Percentiles rank a stretch among this genome's conserved stretches.
Conservation (phyloP, 2,329 filamentous ascomycete species). For the Byssoonygena ceratinophila region DNA sequence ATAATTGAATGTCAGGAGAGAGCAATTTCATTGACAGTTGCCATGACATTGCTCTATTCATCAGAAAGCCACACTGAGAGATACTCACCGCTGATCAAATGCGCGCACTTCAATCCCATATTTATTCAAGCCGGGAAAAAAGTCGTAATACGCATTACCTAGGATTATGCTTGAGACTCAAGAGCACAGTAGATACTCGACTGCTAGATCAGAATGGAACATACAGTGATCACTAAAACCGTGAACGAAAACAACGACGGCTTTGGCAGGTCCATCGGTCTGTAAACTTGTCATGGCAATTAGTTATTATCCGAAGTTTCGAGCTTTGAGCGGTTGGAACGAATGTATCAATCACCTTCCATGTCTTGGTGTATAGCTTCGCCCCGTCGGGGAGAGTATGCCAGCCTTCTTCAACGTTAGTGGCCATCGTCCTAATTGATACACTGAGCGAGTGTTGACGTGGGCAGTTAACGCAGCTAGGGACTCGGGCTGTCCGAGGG, state of each 20-base stretch:
- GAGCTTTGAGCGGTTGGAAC: background rate
- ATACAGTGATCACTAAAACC: constrained; percentile 74
- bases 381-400: constrained; percentile 44
- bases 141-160: constrained; percentile 61
- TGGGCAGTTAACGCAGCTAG: no score
- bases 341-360: constrained; percentile 40
- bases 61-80: background rate
- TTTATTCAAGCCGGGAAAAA: constrained; percentile 60
- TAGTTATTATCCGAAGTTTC: background rate
- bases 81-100: constrained; percentile 60
- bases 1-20: background rate
- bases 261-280: constrained; percentile 50
- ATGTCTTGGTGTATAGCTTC: constrained; percentile 52
- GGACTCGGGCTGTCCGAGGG: no score
- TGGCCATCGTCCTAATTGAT: no score
- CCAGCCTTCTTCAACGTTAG: constrained; percentile 41
- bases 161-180: constrained; percentile 5
- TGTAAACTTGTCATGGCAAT: constrained; percentile 21
- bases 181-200: background rate
- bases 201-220: constrained; percentile 13
- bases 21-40: background rate
- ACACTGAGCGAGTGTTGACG: no score
- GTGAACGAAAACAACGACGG: constrained; percentile 72
- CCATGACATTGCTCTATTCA: background rate
- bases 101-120: constrained; percentile 64